These are phyloP conservation scores for Lepidopterella palustris DNA, from an alignment of 495 filamentous ascomycete species.

Conservation along the genomic window DNA sequence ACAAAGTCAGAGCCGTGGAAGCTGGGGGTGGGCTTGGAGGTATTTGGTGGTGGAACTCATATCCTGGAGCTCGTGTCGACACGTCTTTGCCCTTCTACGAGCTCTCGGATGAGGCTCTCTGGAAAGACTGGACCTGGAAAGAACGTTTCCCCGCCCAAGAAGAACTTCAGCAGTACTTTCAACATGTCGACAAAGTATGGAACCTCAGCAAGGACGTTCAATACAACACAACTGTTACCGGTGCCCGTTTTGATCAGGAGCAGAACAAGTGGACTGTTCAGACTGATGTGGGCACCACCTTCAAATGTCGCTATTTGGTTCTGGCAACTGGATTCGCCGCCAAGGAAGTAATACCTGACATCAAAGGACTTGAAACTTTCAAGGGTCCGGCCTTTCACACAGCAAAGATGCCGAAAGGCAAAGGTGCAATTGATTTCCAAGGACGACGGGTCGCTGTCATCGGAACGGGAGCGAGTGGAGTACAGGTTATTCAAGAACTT, in stretches of 20 bases:
- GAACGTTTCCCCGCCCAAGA: constrained; percentile 38
- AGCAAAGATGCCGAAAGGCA: constrained; percentile 50
- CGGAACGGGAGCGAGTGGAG: constrained; percentile 52
- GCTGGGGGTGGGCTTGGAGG: constrained; percentile 46
- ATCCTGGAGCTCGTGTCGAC: constrained; percentile 42
- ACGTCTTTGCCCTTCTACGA: constrained; percentile 18
- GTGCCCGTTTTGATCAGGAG: constrained; percentile 37
- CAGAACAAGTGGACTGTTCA: constrained; percentile 36
- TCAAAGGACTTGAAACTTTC: constrained; percentile 37
- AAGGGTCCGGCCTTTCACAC: constrained; percentile 46
- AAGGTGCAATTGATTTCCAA: constrained; percentile 41
- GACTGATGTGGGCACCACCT: constrained; percentile 32
- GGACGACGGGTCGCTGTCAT: constrained; percentile 52
- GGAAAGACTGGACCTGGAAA: constrained; percentile 40
- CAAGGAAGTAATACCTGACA: constrained; percentile 36
- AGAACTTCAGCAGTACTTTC: constrained; percentile 42
- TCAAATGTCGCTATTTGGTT: constrained; percentile 34
- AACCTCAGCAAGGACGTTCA: constrained; percentile 41
- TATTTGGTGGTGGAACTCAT: constrained; percentile 49
- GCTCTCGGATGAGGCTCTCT: constrained; percentile 8
- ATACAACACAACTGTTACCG: constrained; percentile 38
- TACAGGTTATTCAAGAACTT: constrained; percentile 44
- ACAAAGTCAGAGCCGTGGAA: constrained; percentile 43
- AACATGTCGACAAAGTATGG: constrained; percentile 39
- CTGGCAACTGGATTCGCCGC: constrained; percentile 38